Conservation (phyloP, 495 filamentous ascomycete genomes). For the Penicillium verhagenii region DNA sequence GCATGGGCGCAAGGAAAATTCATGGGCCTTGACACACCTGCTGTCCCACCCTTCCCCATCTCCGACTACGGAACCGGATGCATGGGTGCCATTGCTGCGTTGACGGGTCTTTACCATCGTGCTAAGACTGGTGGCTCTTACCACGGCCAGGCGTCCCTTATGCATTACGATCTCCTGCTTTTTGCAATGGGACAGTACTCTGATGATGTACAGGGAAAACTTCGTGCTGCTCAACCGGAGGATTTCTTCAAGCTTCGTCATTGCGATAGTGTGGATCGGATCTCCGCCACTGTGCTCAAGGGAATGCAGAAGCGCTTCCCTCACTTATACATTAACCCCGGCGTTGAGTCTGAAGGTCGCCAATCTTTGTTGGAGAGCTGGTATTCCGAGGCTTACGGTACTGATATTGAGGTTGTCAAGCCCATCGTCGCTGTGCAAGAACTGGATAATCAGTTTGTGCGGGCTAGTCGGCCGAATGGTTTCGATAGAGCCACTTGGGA, state of each 20-base stretch:
- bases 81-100: constrained; percentile 63
- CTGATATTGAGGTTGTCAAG: constrained; percentile 41
- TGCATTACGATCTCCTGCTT: constrained; percentile 70
- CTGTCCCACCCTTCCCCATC: constrained; percentile 80
- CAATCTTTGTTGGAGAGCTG: constrained; percentile 39
- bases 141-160: constrained; percentile 60
- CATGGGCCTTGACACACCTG: constrained; percentile 67
- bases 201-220: constrained; percentile 51
- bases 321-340: constrained; percentile 31
- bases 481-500: constrained; percentile 36
- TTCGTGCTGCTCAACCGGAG: constrained; percentile 51
- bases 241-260: constrained; percentile 67
- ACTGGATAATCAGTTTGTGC: constrained; percentile 40
- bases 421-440: constrained; percentile 38
- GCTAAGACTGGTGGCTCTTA: constrained; percentile 63
- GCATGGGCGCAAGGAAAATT: constrained; percentile 73
- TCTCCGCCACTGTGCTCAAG: constrained; percentile 62
- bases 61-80: constrained; percentile 76
- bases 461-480: constrained; percentile 45
- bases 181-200: constrained; percentile 62
- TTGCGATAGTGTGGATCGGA: constrained; percentile 69
- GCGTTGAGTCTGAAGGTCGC: constrained; percentile 12
- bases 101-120: constrained; percentile 61
- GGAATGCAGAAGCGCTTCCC: constrained; percentile 55
- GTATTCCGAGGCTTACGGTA: constrained; percentile 38